Conservation (phyloP, 495 filamentous ascomycete genomes). For the Letharia columbiana region DNA sequence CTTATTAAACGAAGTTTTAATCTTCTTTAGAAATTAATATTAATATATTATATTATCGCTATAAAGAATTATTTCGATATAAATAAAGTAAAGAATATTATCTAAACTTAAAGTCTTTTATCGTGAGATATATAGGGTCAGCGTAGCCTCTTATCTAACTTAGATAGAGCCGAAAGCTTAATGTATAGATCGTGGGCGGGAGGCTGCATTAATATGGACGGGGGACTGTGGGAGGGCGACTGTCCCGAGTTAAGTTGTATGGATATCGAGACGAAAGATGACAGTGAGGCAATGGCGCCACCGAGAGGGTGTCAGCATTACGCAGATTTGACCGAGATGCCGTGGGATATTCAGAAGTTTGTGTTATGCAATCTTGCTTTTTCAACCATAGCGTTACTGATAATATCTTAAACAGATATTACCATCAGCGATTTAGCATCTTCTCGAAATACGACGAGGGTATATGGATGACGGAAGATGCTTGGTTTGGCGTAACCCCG, state of each 20-base stretch:
- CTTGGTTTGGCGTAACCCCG: slow-evolving; percentile 94
- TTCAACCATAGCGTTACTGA: slow-evolving; percentile 16
- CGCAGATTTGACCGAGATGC: slow-evolving; percentile 49
- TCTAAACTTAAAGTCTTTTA: no score
- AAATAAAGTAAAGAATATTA: no score
- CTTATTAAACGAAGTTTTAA: no score
- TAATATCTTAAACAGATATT: slow-evolving; percentile 55
- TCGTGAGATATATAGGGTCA: no score
- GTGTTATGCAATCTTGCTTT: not conserved
- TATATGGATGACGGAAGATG: slow-evolving; percentile 80
- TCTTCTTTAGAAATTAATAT: no score
- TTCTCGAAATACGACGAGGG: slow-evolving; percentile 77
- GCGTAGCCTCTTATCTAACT: no score
- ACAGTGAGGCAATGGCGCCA: slow-evolving; percentile 20
- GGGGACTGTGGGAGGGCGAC: no score
- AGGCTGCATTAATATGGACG: no score
- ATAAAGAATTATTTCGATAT: no score
- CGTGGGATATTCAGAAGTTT: slow-evolving; percentile 71
- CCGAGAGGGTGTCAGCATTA: slow-evolving; percentile 58
- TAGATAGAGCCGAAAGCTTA: no score
- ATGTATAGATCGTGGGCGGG: no score
- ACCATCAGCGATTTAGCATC: slow-evolving; percentile 72
- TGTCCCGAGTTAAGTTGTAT: not conserved
- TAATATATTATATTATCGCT: no score
- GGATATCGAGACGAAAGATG: not conserved